Evolutionary conservation across 2,329 filamentous ascomycete species (phyloP).

Genomic region (Emericellopsis cladophorae): DNA sequence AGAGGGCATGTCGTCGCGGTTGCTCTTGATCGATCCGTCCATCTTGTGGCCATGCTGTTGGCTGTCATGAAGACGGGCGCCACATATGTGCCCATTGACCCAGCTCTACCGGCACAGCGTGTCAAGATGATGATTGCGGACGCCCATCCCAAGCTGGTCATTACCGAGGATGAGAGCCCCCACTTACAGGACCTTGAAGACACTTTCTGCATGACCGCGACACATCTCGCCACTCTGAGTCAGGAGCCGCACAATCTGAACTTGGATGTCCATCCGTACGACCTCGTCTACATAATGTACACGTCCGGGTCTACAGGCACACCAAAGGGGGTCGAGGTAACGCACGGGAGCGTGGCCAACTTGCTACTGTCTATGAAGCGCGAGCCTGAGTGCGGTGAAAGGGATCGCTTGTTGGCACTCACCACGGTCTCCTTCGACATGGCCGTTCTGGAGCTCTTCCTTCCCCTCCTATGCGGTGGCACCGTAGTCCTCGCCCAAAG

Average conservation of each 20-base stretch:
- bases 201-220: background rate
- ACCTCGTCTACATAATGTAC: slow-evolving; percentile 19
- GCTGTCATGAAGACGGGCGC: slow-evolving; percentile 7
- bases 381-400: slow-evolving; percentile 4
- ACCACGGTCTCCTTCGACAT: slow-evolving; percentile 8
- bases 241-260: background rate
- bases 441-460: slow-evolving; percentile 6
- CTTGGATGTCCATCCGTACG: slow-evolving; percentile 1
- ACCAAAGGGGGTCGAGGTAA: slow-evolving; percentile 26
- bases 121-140: slow-evolving; percentile 7
- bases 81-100: slow-evolving; percentile 8
- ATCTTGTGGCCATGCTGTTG: slow-evolving; percentile 6
- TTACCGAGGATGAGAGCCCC: background rate
- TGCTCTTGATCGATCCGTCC: slow-evolving; percentile 5
- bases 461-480: slow-evolving; percentile 7
- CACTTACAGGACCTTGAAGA: background rate
- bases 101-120: slow-evolving; percentile 6
- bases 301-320: slow-evolving; percentile 12
- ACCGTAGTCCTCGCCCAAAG: slow-evolving; percentile 5
- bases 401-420: slow-evolving; percentile 7
- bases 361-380: slow-evolving; percentile 4
- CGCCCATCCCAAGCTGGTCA: slow-evolving; percentile 5
- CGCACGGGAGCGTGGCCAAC: slow-evolving; percentile 6
- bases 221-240: too few relatives aligned
- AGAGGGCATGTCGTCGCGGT: slow-evolving; percentile 6